Conservation (phyloP, 306 rosid species). For the Castanea sativa region DNA sequence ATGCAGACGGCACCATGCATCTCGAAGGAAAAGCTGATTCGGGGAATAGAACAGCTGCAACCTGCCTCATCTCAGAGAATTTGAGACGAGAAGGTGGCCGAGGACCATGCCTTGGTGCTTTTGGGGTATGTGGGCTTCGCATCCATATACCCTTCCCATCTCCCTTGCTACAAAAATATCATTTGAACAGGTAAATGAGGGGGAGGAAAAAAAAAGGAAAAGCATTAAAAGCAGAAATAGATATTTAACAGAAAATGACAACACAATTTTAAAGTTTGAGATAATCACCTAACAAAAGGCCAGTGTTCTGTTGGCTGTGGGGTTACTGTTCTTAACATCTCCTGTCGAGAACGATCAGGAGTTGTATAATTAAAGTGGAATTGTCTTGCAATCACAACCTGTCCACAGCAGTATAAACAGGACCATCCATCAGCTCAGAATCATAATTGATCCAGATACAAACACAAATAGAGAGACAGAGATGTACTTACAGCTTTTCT, state of each 20-base stretch:
- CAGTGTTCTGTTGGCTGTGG: slow-evolving; percentile 77
- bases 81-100: slow-evolving; percentile 91
- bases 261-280: neutral
- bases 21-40: slow-evolving; percentile 71
- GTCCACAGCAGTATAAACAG: slow-evolving; percentile 1
- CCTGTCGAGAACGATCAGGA: slow-evolving; percentile 86
- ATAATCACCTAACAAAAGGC: slow-evolving; percentile 69
- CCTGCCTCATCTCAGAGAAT: slow-evolving; percentile 81
- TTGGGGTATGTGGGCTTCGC: slow-evolving; percentile 79
- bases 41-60: slow-evolving; percentile 90
- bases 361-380: slow-evolving; percentile 88
- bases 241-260: neutral
- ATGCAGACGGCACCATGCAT: slow-evolving; percentile 67
- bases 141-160: slow-evolving; percentile 53
- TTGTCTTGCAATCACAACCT: slow-evolving; percentile 84
- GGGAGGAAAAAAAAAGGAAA: neutral
- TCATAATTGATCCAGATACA: neutral
- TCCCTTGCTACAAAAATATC: slow-evolving; percentile 55
- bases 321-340: slow-evolving; percentile 64
- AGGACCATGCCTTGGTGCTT: slow-evolving; percentile 92
- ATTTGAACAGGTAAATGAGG: neutral
- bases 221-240: neutral
- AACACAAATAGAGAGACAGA: neutral
- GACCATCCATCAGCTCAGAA: neutral
- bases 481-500: slow-evolving; percentile 76